These are phyloP conservation scores for Uronychia binucleata DNA, from an alignment of 73 alveolate genomes.

Conservation along the genomic window DNA sequence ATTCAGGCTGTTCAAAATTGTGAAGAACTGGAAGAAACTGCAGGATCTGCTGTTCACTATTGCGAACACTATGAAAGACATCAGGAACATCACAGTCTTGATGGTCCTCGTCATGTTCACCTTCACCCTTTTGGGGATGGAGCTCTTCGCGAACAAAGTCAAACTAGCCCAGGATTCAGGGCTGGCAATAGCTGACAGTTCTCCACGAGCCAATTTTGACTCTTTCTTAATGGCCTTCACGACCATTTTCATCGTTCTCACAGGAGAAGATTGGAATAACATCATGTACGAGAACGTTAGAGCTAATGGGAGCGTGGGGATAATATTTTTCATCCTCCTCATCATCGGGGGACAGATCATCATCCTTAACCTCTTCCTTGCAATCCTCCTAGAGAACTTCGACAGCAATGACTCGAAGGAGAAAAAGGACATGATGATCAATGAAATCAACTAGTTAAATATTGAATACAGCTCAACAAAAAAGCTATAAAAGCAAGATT, in stretches of 20 bases:
- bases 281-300: slow-evolving; percentile 20
- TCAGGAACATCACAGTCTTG: slow-evolving; percentile 26
- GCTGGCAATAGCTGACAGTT: background rate
- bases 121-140: slow-evolving; percentile 42
- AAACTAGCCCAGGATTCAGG: background rate
- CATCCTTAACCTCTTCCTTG: slow-evolving; percentile 55
- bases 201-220: slow-evolving; percentile 24
- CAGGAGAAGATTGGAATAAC: slow-evolving; percentile 49
- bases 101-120: slow-evolving; percentile 23
- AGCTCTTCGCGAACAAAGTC: slow-evolving; percentile 37
- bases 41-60: slow-evolving; percentile 25
- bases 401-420: background rate
- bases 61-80: slow-evolving; percentile 15
- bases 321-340: slow-evolving; percentile 46
- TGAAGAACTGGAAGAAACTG: slow-evolving; percentile 33
- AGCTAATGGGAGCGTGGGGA: slow-evolving; percentile 10
- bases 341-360: slow-evolving; percentile 54
- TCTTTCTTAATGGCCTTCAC: slow-evolving; percentile 23
- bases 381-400: slow-evolving; percentile 52
- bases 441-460: background rate
- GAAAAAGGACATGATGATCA: background rate
- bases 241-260: slow-evolving; percentile 19
- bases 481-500: too few species aligned
- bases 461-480: too few species aligned
- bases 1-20: slow-evolving; percentile 42